phyloP scores from a whole-genome alignment of 1,284 basidiomycete genomes.

The Austroboletus novae-zelandiae region DNA sequence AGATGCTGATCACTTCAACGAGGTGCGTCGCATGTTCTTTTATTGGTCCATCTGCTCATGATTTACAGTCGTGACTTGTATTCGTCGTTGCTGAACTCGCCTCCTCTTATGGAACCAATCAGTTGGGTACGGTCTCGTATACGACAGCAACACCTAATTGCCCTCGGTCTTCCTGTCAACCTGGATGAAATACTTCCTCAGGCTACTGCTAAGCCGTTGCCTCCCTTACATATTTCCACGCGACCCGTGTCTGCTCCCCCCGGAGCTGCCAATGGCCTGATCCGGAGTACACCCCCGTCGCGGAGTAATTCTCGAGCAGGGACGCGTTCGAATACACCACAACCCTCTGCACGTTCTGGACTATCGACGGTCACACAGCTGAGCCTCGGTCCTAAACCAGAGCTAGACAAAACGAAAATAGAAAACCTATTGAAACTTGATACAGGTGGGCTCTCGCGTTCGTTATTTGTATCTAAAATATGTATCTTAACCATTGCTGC shows the following conservation, averaged over 20 bases:
- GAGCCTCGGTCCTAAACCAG: conserved; percentile 69
- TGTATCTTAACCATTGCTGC: conserved; percentile 5
- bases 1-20: conserved; percentile 70
- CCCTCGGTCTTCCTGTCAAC: conserved; percentile 90
- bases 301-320: conserved; percentile 42
- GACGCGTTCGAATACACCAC: conserved; percentile 57
- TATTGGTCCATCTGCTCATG: conserved; percentile 28
- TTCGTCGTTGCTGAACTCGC: conserved; percentile 60
- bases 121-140: conserved; percentile 91
- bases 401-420: conserved; percentile 64
- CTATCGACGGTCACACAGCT: conserved; percentile 47
- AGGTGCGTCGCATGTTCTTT: conserved; percentile 50
- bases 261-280: conserved; percentile 46
- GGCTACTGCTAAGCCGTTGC: conserved; percentile 66
- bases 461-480: conserved; percentile 4
- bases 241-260: conserved; percentile 78
- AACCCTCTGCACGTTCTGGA: conserved; percentile 39
- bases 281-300: conserved; percentile 39
- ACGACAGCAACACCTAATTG: conserved; percentile 83
- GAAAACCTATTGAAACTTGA: conserved; percentile 66
- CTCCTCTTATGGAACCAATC: conserved; percentile 71
- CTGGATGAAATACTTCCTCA: conserved; percentile 87
- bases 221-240: conserved; percentile 79
- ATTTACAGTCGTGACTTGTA: conserved; percentile 70
- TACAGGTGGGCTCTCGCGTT: conserved; percentile 46